These are phyloP conservation scores for Sarocladium kiliense DNA, from an alignment of 2,329 filamentous ascomycete genomes.

Conservation along the genomic window DNA sequence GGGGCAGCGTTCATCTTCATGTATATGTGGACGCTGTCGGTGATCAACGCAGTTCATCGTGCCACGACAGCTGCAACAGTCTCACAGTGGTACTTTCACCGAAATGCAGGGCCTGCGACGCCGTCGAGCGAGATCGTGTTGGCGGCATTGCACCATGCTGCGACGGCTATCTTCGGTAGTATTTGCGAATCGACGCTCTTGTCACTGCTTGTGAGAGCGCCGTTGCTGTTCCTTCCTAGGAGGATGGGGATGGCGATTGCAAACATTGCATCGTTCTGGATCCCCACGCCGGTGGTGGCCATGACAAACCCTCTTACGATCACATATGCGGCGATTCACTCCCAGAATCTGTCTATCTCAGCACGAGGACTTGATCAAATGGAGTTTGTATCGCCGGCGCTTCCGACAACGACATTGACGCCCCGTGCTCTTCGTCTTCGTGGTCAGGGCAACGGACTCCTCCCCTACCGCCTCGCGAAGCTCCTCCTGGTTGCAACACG, in stretches of 20 bases:
- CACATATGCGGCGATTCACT: constrained; percentile 92
- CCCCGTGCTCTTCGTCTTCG: constrained; percentile 44
- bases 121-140: constrained; percentile 76
- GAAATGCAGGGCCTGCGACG: constrained; percentile 71
- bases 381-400: constrained; percentile 68
- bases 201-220: constrained; percentile 74
- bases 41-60: constrained; percentile 84
- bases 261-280: constrained; percentile 70
- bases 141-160: constrained; percentile 76
- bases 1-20: constrained; percentile 88
- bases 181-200: constrained; percentile 85
- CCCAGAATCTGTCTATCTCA: constrained; percentile 71
- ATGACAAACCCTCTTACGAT: constrained; percentile 88
- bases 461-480: constrained; percentile 87
- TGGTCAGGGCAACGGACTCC: constrained; percentile 47
- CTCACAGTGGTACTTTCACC: constrained; percentile 98
- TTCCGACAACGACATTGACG: constrained; percentile 68
- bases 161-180: constrained; percentile 84
- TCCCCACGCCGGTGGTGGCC: constrained; percentile 79
- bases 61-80: constrained; percentile 91
- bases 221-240: constrained; percentile 75
- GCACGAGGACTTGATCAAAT: constrained; percentile 78
- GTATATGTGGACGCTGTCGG: constrained; percentile 90
- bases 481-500: constrained; percentile 85
- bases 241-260: constrained; percentile 61